Evolutionary conservation across 768 basidiomycete genomes (phyloP).

Genomic region (Auricularia heimuer): DNA sequence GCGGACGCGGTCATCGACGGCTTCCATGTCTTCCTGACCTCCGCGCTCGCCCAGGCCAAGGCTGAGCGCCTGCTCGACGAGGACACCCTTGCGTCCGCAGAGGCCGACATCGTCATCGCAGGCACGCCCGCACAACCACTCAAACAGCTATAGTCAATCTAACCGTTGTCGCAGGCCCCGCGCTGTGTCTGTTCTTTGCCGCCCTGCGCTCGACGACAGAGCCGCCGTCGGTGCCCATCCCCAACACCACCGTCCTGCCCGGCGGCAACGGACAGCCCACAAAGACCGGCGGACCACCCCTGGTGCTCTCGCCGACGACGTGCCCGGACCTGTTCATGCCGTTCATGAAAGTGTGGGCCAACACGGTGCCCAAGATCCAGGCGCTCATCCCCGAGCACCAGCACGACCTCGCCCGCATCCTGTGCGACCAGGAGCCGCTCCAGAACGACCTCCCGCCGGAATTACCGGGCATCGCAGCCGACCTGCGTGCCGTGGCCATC

Average conservation of each 20-base stretch:
- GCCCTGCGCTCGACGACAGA: conserved; percentile 64
- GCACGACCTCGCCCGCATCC: conserved; percentile 74
- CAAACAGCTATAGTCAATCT: not conserved
- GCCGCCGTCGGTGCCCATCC: conserved; percentile 75
- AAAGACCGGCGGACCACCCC: conserved; percentile 31
- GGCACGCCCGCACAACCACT: conserved; percentile 32
- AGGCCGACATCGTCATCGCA: conserved; percentile 79
- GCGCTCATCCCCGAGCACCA: conserved; percentile 50
- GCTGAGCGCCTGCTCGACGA: conserved; percentile 63
- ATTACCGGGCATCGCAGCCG: conserved; percentile 59
- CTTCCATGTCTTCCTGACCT: conserved; percentile 76
- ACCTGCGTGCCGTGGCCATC: conserved; percentile 76
- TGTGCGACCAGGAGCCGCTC: conserved; percentile 52
- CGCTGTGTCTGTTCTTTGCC: conserved; percentile 71
- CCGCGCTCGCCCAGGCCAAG: conserved; percentile 65
- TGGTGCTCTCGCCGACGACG: conserved; percentile 53
- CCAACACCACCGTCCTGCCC: conserved; percentile 27
- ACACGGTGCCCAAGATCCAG: conserved; percentile 56
- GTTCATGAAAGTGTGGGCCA: conserved; percentile 67
- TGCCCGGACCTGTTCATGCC: conserved; percentile 59
- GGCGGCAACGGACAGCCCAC: conserved; percentile 18
- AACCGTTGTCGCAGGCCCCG: not conserved
- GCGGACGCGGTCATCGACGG: conserved; percentile 64
- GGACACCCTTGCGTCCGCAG: conserved; percentile 65
- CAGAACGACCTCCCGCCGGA: conserved; percentile 29